Evolutionary conservation across 2,329 filamentous ascomycete species (phyloP).

Genomic region (Neonectria magnoliae): DNA sequence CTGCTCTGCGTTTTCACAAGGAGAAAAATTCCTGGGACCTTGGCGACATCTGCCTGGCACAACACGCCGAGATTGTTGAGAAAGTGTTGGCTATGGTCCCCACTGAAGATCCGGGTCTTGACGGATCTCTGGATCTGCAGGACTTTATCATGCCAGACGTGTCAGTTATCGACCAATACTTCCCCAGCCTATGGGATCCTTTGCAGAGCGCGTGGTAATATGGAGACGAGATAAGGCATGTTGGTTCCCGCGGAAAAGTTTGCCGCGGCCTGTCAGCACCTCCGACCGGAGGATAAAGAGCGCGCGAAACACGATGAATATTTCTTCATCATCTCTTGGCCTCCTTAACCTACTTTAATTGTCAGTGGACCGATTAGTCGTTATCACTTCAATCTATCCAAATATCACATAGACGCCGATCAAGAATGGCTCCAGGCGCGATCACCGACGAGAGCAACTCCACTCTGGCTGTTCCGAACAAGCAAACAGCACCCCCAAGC

Average conservation of each 20-base stretch:
- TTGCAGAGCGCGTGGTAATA: conserved; percentile 47
- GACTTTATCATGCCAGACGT: conserved; percentile 46
- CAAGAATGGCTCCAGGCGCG: conserved; percentile 40
- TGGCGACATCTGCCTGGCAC: conserved; percentile 59
- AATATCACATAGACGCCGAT: background rate
- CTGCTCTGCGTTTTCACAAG: conserved; percentile 51
- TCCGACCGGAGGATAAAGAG: conserved; percentile 5
- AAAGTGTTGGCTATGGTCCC: conserved; percentile 49
- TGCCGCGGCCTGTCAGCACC: conserved; percentile 7
- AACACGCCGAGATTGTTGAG: conserved; percentile 59
- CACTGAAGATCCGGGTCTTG: conserved; percentile 32
- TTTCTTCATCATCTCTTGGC: background rate
- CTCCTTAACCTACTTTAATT: background rate
- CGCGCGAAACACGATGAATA: background rate
- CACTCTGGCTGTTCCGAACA: conserved; percentile 3
- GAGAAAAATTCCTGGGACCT: conserved; percentile 58
- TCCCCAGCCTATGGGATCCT: conserved; percentile 51
- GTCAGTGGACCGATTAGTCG: background rate
- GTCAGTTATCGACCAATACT: conserved; percentile 48
- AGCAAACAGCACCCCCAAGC: conserved; percentile 23
- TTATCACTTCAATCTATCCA: background rate
- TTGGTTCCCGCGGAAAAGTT: conserved; percentile 17
- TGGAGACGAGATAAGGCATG: conserved; percentile 4
- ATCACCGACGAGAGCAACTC: conserved; percentile 18
- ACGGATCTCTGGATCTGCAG: conserved; percentile 34